phyloP scores from a whole-genome alignment of 345 rosid species.

The Eucalyptus fibrosa region DNA sequence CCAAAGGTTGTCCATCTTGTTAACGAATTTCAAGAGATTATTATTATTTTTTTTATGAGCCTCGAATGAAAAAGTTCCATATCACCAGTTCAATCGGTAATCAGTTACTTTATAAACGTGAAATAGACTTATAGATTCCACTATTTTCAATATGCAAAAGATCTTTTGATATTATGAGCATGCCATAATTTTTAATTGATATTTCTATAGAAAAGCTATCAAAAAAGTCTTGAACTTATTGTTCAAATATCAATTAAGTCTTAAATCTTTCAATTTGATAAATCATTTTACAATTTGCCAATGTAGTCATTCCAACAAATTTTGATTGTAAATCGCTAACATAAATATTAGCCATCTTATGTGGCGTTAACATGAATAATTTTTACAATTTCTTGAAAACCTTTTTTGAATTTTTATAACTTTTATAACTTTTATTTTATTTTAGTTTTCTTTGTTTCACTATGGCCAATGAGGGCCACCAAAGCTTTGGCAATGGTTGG shows the following conservation, averaged over 20 bases:
- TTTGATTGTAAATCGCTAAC: rapidly evolving
- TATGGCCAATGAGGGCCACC: too few species aligned
- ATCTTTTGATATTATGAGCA: background rate
- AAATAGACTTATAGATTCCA: background rate
- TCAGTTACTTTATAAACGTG: background rate
- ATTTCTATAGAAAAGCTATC: too few species aligned
- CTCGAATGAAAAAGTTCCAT: background rate
- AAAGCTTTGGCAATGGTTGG: too few species aligned
- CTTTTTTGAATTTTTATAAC: background rate
- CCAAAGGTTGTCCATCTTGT: background rate
- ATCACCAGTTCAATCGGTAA: background rate
- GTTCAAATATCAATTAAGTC: background rate
- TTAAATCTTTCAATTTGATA: too few species aligned
- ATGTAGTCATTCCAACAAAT: background rate
- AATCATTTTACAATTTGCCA: background rate
- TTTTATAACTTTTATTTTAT: too few species aligned
- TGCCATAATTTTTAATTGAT: background rate
- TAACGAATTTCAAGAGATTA: background rate
- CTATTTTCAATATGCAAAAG: background rate
- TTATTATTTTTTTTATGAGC: background rate
- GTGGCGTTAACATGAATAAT: too few species aligned
- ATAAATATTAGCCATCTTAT: too few species aligned
- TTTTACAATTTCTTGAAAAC: too few species aligned
- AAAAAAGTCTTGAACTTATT: background rate
- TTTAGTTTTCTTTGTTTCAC: too few species aligned